Base-by-base conservation (phyloP, 164 flowering plant genomes). In the Aristolochia fimbriata region DNA sequence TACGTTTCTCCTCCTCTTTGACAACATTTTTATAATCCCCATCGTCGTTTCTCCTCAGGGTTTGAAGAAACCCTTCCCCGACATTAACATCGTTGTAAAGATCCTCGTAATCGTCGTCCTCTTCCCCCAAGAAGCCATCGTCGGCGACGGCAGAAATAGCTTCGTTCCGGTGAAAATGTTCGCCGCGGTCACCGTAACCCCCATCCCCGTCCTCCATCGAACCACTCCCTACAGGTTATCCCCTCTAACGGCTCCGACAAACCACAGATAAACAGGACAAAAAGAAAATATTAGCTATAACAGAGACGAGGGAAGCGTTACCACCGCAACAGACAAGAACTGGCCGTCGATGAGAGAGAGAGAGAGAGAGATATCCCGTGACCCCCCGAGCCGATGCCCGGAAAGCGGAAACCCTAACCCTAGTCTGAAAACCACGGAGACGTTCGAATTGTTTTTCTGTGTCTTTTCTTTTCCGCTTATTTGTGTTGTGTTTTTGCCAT, bases 71-170 rank as follows among this genome's bases (percentile, higher is more conserved):
- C 19, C 86, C 84, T 65, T 91, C 93, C 0, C 96, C 91, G 16
- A 88, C 88, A 55, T 88, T 91, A 56, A 88, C 96, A 64, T 91
- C 94, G 31, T 88, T 91, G 68, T 88, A 91, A 15, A 91, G 85
- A 75, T 91, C 97, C 54, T 88, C 96, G 58, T 83, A 91, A 50
- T 87, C 95, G 52, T 87, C 95, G 80, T 53, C 86, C 9, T 62
- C 65, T 47, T 85, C 95, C 10, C 72, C 89, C 3, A 86, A 53
- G 57, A 84, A 81, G 3, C 77, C 88, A 12, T 84, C 95, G 43
- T 87, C 95, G 14, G 84, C 81, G 6, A 87, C 88, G 31, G 91
- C 91, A 4, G 91, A 79, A 54, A 87, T 87, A 37, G 91, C 95
- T 60, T 87, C 88, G 74, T 86, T 81, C 41, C 85, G 73, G 37